Base-by-base conservation (phyloP, 345 rosid species). In the Citrus sinensis region DNA sequence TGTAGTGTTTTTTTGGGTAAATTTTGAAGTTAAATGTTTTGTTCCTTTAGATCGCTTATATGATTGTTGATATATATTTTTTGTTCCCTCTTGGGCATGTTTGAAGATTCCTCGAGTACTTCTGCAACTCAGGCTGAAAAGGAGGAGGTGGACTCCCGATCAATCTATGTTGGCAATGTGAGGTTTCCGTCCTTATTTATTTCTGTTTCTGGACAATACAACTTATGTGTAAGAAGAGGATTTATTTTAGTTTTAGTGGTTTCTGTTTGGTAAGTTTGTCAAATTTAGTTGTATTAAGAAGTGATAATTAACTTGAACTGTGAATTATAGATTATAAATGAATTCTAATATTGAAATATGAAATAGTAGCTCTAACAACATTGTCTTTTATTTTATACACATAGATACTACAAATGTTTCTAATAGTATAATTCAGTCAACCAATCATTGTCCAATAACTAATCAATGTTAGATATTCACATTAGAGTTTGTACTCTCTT, bases 141-240 rank as follows among this genome's bases (percentile, higher is more conserved):
- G 92, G 99, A 96, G 84, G 99, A 96, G 86, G 97, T 94, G 73
- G 99, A 96, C 88, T 19, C 97, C 0, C 97, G 99, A 29, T 96
- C 99, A 5, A 90, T 96, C 34, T 96, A 94, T 79, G 99, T 96
- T 67, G 99, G 99, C 82, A 96, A 96, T 89, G 99, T 96, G 88
- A 92, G 98, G 82, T 73, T 84, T 82, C 63, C 30, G 75, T 61
- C 59, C 61, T 66, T 66, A 2, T 25, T 34, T 19, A 37, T 32
- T 20, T 2, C 62, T 4, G 55, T 51, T 63, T 77, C 69, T 66
- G 4, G 11, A 67, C 30, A 66, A 7, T 37, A 25, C 7, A 22
- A n/a, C 9, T 49, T 37, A 17, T 54, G 58, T 27, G 30, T 54
- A 40, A 42, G 59, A 40, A 42, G 46, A 22, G 24, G 29, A 10